Conservation (phyloP, 345 rosid genomes). For the Corymbia maculata region DNA sequence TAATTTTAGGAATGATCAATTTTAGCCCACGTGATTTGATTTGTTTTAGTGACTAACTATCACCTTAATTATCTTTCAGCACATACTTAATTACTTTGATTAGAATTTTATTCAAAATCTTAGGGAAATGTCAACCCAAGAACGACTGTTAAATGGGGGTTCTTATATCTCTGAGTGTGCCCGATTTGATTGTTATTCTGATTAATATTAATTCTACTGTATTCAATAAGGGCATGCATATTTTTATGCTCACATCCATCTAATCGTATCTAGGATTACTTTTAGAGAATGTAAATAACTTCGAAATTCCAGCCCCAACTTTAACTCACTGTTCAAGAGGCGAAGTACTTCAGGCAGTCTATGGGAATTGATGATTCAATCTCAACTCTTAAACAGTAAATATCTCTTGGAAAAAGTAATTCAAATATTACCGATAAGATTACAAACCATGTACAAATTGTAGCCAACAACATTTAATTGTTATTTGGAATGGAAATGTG, state of each 20-base stretch:
- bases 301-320: background rate
- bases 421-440: background rate
- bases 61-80: background rate
- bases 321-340: background rate
- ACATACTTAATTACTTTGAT: background rate
- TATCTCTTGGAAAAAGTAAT: background rate
- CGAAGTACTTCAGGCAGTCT: background rate
- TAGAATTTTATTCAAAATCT: background rate
- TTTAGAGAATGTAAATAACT: background rate
- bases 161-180: background rate
- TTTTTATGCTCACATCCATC: background rate
- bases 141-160: background rate
- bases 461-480: background rate
- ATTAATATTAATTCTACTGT: background rate
- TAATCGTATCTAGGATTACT: background rate
- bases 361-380: background rate
- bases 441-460: background rate
- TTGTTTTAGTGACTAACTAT: background rate
- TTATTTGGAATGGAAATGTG: background rate
- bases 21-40: background rate
- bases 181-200: background rate
- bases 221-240: background rate
- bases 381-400: background rate
- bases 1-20: background rate
- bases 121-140: background rate